Percentiles rank a stretch among this genome's conserved stretches.
Evolutionary conservation across 805 yeast genomes (phyloP).

Genomic region (Ogataea ganodermae): DNA sequence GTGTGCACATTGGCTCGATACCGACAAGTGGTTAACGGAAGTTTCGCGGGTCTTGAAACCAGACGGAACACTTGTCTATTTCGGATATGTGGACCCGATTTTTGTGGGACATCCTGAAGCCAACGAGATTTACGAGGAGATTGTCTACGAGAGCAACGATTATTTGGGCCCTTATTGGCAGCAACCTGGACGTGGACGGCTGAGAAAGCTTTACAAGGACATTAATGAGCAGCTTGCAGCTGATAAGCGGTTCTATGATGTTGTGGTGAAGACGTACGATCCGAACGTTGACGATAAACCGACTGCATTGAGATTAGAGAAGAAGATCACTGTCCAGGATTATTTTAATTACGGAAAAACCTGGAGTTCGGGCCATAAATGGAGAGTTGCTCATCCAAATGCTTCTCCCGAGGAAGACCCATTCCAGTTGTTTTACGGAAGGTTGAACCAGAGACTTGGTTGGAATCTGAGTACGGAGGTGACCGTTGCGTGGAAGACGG

Average conservation of each 20-base stretch:
- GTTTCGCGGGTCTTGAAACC: constrained; percentile 39
- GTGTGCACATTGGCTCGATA: constrained; percentile 78
- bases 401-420: constrained; percentile 33
- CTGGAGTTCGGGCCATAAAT: constrained; percentile 68
- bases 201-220: constrained; percentile 47
- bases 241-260: constrained; percentile 30
- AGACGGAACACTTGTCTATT: constrained; percentile 59
- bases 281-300: constrained; percentile 21
- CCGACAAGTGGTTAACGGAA: constrained; percentile 31
- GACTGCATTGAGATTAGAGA: constrained; percentile 36
- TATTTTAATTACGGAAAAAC: constrained; percentile 61
- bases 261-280: constrained; percentile 35
- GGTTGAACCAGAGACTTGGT: constrained; percentile 43
- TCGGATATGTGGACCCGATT: constrained; percentile 79
- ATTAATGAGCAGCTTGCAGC: constrained; percentile 44
- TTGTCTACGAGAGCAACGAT: constrained; percentile 44
- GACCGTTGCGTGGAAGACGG: constrained; percentile 51
- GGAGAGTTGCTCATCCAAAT: constrained; percentile 42
- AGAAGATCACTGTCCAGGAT: constrained; percentile 44
- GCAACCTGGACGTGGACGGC: constrained; percentile 69
- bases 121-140: constrained; percentile 49
- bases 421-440: constrained; percentile 36
- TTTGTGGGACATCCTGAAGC: constrained; percentile 53
- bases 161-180: constrained; percentile 78
- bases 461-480: constrained; percentile 47